Percentiles rank a stretch among this genome's conserved stretches.
Conservation (phyloP, 805 yeast species). For the Jamesozyma hellenica region DNA sequence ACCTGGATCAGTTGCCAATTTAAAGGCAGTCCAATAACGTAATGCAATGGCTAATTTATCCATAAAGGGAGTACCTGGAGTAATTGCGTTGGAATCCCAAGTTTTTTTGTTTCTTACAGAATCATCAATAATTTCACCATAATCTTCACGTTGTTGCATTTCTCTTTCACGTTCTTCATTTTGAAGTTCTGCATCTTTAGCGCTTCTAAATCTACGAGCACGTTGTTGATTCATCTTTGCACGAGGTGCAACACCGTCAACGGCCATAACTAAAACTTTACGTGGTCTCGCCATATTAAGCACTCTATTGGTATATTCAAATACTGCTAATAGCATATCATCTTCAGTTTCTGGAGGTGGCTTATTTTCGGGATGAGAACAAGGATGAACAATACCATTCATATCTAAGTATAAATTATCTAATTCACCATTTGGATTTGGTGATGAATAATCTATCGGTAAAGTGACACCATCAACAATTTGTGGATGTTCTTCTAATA, state of each 20-base stretch:
- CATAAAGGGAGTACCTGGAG: constrained; percentile 99
- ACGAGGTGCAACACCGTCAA: constrained; percentile 98
- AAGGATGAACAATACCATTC: constrained; percentile 99
- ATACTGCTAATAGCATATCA: constrained; percentile 91
- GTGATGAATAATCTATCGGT: constrained; percentile 58
- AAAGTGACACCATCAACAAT: constrained; percentile 49
- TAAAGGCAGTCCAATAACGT: constrained; percentile 87
- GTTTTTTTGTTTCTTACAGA: constrained; percentile 62
- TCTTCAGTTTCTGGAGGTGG: constrained; percentile 96
- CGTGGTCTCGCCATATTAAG: constrained; percentile 91
- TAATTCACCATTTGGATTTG: constrained; percentile 92
- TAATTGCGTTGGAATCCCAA: constrained; percentile 94
- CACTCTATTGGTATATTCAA: constrained; percentile 86
- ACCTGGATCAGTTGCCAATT: constrained; percentile 80
- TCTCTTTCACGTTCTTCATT: constrained; percentile 55
- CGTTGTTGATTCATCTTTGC: constrained; percentile 98
- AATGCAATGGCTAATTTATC: constrained; percentile 72
- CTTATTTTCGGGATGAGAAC: constrained; percentile 94
- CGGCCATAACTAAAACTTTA: constrained; percentile 86
- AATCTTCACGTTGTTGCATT: constrained; percentile 23
- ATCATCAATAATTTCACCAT: constrained; percentile 64
- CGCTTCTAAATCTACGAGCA: constrained; percentile 84
- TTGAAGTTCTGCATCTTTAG: constrained; percentile 77
- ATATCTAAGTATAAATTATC: constrained; percentile 91
- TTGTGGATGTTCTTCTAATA: constrained; percentile 59